These are phyloP conservation scores for Aspergillus homomorphus DNA, from an alignment of 495 filamentous ascomycete genomes.

Conservation along the genomic window DNA sequence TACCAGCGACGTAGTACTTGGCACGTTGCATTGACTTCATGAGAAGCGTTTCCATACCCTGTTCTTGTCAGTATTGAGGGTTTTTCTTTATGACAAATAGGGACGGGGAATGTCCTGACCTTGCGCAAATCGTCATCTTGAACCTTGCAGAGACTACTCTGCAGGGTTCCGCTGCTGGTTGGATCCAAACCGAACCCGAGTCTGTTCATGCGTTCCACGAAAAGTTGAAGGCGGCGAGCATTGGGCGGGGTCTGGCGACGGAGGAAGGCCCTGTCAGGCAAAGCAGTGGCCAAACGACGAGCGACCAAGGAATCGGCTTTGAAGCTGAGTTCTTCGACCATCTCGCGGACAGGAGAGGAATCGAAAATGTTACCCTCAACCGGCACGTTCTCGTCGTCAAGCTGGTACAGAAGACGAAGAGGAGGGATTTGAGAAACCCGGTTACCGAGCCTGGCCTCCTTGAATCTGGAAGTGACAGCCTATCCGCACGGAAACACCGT, in stretches of 20 bases:
- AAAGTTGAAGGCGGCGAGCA: constrained; percentile 79
- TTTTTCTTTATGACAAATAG: not conserved
- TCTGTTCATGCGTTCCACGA: constrained; percentile 88
- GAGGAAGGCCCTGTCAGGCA: constrained; percentile 91
- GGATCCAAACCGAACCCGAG: constrained; percentile 87
- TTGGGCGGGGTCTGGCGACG: constrained; percentile 84
- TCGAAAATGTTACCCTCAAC: constrained; percentile 96
- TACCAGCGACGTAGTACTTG: constrained; percentile 86
- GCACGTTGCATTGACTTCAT: constrained; percentile 93
- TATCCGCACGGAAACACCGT: constrained; percentile 26
- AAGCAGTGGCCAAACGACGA: constrained; percentile 69
- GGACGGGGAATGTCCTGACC: constrained; percentile 32
- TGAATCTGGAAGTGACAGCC: constrained; percentile 81
- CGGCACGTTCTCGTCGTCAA: constrained; percentile 98
- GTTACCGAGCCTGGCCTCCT: constrained; percentile 77
- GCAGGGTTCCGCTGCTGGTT: constrained; percentile 82
- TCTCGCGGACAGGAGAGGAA: constrained; percentile 80
- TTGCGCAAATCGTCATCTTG: constrained; percentile 84
- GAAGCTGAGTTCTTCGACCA: constrained; percentile 91
- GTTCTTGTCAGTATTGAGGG: not conserved
- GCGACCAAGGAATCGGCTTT: constrained; percentile 88
- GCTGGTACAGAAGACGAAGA: constrained; percentile 82
- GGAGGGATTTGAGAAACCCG: constrained; percentile 74
- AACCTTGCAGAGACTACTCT: constrained; percentile 89
- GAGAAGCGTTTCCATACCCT: constrained; percentile 93